These are phyloP conservation scores for Geranium brycei DNA, from an alignment of 345 rosid genomes.

Conservation along the genomic window DNA sequence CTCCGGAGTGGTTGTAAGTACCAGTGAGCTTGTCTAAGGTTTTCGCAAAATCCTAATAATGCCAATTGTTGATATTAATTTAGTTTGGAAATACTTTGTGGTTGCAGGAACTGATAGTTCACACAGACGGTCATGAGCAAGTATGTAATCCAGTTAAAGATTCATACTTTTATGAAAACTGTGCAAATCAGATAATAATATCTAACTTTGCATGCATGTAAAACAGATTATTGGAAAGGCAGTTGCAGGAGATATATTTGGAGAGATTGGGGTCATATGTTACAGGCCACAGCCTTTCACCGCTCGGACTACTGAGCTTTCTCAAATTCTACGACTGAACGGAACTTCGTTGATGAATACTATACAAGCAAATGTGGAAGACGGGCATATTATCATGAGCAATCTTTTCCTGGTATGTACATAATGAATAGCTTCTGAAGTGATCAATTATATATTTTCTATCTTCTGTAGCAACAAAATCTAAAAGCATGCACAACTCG, in stretches of 20 bases:
- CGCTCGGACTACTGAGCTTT: conserved; percentile 14
- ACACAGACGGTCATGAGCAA: conserved; percentile 38
- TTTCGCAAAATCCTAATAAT: background rate
- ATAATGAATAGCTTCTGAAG: background rate
- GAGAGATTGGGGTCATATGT: conserved; percentile 18
- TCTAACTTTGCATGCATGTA: conserved; percentile 1
- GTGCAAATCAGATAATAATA: background rate
- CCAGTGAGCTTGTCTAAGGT: background rate
- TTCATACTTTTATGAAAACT: background rate
- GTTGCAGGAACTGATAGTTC: conserved; percentile 44
- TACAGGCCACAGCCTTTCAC: conserved; percentile 18
- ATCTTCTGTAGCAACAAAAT: conserved; percentile 1
- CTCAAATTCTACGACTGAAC: conserved; percentile 15
- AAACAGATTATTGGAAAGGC: conserved; percentile 16
- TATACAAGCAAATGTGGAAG: conserved; percentile 15
- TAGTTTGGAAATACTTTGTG: conserved; percentile 5
- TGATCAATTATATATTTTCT: background rate
- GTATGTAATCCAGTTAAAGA: conserved; percentile 22
- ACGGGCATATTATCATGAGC: conserved; percentile 13
- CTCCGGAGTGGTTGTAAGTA: conserved; percentile 69
- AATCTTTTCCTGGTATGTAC: conserved; percentile 14
- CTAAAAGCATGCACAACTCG: conserved; percentile 14
- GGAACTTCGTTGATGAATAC: conserved; percentile 14
- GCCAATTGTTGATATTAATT: conserved; percentile 1
- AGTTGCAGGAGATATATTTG: conserved; percentile 10